Base-by-base conservation (phyloP, 129 eudicot species). In the Scalesia atractyloides region DNA sequence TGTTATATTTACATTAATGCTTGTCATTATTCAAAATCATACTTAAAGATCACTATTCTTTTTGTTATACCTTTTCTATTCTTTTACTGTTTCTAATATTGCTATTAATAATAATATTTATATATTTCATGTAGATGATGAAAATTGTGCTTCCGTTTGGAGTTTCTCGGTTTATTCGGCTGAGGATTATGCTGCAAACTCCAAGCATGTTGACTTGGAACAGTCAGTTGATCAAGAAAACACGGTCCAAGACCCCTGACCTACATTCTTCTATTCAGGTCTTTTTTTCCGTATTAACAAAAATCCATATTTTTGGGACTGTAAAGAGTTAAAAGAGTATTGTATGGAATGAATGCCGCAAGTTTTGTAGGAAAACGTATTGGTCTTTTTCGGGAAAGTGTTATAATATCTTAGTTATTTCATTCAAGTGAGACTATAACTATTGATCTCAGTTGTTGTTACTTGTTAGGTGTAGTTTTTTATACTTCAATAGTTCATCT, bases 111-210 rank as follows among this genome's bases (percentile, higher is more conserved):
- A 33, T 50, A 8, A 5, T 1, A 13, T 64, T 33, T 44, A 12
- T 30, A 5, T 50, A 53, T 41, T 68, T 3, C 72, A 13, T 74
- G 70, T 76, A 94, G 98, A 84, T 84, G 86, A 82, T 12, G 96
- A 94, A 56, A 94, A 94, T 72, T 94, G 98, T 79, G 88, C 86
- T 58, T 86, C 93, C 0, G 75, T 94, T 15, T 94, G 98, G 98
- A 86, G 93, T 85, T 90, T 94, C 74, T 82, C 88, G 9, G 81
- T 11, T 37, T 62, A 82, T 58, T 72, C 91, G 41, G 58, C 76
- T 3, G 85, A 62, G 49, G 94, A 85, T 65, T 82, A 72, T 73
- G 89, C 62, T 50, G 78, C 67, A 39, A 65, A 50, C 49, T 24
- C 79, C 6, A 67, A 80, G 17, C 58, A 22, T 43, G 82, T 69